These are phyloP conservation scores for Purpureocillium lavendulum DNA, from an alignment of 2,329 filamentous ascomycete species.

Conservation along the genomic window DNA sequence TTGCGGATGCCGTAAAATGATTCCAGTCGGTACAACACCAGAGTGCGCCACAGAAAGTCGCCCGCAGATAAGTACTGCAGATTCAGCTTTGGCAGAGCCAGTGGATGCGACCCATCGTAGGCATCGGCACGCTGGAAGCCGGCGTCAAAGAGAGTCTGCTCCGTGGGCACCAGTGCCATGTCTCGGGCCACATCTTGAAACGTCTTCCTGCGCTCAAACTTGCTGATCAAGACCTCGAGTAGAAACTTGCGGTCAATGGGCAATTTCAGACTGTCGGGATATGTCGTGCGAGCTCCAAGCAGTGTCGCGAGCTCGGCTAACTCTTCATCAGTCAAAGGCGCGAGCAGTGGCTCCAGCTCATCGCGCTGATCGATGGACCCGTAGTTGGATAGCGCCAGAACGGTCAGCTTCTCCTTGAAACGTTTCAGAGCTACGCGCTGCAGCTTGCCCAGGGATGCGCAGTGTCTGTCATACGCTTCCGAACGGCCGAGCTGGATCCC, in stretches of 20 bases:
- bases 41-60: constrained; percentile 94
- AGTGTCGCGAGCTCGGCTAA: constrained; percentile 58
- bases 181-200: constrained; percentile 73
- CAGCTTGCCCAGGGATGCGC: constrained; percentile 64
- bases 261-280: constrained; percentile 63
- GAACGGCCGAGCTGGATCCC: constrained; percentile 65
- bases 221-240: constrained; percentile 64
- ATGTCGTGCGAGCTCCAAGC: constrained; percentile 73
- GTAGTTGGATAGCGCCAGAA: constrained; percentile 87
- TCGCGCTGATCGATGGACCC: constrained; percentile 73
- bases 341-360: constrained; percentile 71
- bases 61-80: constrained; percentile 91
- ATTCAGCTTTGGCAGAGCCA: constrained; percentile 90
- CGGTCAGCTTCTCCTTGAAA: constrained; percentile 85
- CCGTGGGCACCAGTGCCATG: constrained; percentile 75
- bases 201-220: constrained; percentile 67
- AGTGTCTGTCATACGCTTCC: constrained; percentile 74
- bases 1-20: constrained; percentile 90
- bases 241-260: constrained; percentile 54
- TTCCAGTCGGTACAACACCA: constrained; percentile 82
- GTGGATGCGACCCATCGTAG: constrained; percentile 78
- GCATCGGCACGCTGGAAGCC: constrained; percentile 72
- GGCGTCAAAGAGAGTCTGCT: constrained; percentile 70
- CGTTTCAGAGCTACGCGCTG: constrained; percentile 71
- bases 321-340: constrained; percentile 65